A percentile compares a stretch with the other conserved stretches of the same genome.
Conservation (phyloP, 768 basidiomycete genomes). For the Dendrothele bispora region DNA sequence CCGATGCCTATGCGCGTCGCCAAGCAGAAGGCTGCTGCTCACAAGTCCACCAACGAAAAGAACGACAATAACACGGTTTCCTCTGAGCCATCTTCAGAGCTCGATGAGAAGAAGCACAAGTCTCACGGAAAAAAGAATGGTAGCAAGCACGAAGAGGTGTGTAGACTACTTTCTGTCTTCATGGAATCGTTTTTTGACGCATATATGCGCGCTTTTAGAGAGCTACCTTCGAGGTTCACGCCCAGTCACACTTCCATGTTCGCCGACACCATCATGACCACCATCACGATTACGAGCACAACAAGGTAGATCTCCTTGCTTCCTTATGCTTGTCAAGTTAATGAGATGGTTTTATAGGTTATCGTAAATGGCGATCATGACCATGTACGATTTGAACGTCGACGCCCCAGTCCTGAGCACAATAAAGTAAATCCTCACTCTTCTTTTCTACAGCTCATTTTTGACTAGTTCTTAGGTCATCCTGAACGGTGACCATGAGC, state of each 20-base stretch:
- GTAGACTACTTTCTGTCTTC: not conserved
- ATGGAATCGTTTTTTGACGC: not conserved
- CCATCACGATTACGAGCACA: constrained; percentile 1
- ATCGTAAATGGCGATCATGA: not conserved
- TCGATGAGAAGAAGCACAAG: not conserved
- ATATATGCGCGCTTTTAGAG: constrained; percentile 4
- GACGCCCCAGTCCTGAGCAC: no score
- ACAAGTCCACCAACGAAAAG: not conserved
- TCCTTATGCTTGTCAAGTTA: not conserved
- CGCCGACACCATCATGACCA: constrained; percentile 1
- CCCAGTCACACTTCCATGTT: constrained; percentile 3
- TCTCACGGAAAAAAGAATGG: not conserved
- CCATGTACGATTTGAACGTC: not conserved
- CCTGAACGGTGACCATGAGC: no score
- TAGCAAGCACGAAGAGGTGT: not conserved
- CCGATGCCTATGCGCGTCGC: constrained; percentile 1
- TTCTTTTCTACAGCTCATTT: no score
- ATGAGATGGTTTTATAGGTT: not conserved
- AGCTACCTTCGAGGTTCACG: not conserved
- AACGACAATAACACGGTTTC: not conserved
- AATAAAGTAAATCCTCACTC: no score
- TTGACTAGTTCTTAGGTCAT: no score
- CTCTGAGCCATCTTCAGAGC: not conserved
- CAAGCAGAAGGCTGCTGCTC: not conserved
- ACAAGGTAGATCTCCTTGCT: no score